Conservation (phyloP, 2,329 filamentous ascomycete species). For the Hymenoscyphus occultus region DNA sequence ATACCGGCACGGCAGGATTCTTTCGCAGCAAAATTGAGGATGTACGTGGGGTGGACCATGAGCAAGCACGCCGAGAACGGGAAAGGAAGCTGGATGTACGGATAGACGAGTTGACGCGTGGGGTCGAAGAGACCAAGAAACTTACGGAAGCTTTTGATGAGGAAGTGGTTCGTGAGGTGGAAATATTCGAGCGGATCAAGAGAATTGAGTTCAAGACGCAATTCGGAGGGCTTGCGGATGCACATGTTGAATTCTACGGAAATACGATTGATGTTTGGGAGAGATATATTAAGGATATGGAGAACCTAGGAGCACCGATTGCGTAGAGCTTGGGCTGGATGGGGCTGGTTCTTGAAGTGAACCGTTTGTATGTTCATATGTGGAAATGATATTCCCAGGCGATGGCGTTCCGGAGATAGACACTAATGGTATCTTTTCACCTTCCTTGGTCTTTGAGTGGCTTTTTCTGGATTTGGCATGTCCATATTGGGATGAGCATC, state of each 20-base stretch:
- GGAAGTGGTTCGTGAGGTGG: constrained; percentile 88
- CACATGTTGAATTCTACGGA: constrained; percentile 84
- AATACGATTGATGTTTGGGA: constrained; percentile 83
- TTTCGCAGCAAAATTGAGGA: constrained; percentile 94
- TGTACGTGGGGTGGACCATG: constrained; percentile 93
- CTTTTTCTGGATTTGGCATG: background rate
- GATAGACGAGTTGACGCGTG: constrained; percentile 85
- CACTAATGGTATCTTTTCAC: background rate
- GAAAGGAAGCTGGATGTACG: constrained; percentile 86
- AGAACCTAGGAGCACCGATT: constrained; percentile 54
- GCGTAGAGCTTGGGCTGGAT: constrained; percentile 18
- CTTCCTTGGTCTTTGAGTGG: background rate
- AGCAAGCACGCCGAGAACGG: constrained; percentile 82
- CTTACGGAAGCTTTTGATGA: constrained; percentile 93
- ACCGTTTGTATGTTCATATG: background rate
- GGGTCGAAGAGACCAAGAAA: constrained; percentile 84
- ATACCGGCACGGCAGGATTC: constrained; percentile 79
- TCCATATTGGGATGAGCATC: background rate
- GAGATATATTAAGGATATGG: constrained; percentile 83
- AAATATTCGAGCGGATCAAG: constrained; percentile 96
- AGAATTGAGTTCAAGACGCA: constrained; percentile 86
- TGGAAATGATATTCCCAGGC: constrained; percentile 3
- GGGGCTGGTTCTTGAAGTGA: background rate
- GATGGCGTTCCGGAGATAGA: constrained; percentile 7
- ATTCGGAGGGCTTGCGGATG: constrained; percentile 76